Conservation (phyloP, 2,329 filamentous ascomycete species). For the Colletotrichum lentis region DNA sequence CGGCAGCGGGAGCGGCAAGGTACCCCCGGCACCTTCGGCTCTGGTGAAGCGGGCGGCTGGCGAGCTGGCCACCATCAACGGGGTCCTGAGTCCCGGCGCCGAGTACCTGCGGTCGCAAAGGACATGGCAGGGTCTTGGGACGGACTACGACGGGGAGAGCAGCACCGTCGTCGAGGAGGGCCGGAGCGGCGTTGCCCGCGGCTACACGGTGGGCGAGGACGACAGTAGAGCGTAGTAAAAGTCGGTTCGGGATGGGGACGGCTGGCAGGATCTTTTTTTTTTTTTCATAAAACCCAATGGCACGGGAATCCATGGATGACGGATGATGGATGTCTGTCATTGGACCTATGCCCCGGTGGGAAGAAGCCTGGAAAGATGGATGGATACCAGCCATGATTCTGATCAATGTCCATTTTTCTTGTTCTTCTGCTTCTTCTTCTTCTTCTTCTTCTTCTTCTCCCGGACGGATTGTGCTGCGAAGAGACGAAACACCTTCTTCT, state of each 20-base stretch:
- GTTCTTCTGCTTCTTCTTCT: too few relatives aligned
- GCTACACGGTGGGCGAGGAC: slow-evolving; percentile 79
- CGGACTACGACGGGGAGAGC: slow-evolving; percentile 74
- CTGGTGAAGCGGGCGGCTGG: slow-evolving; percentile 69
- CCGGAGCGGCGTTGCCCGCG: slow-evolving; percentile 84
- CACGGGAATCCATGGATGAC: not conserved
- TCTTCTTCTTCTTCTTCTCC: too few relatives aligned
- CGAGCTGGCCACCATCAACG: slow-evolving; percentile 82
- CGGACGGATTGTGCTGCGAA: too few relatives aligned
- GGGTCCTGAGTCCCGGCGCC: slow-evolving; percentile 88
- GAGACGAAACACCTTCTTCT: too few relatives aligned
- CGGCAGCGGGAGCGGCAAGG: slow-evolving; percentile 41
- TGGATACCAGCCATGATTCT: too few relatives aligned
- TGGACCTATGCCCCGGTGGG: too few relatives aligned
- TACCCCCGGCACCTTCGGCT: slow-evolving; percentile 46
- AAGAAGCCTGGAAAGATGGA: too few relatives aligned
- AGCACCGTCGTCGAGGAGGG: slow-evolving; percentile 81
- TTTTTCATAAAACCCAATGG: not conserved
- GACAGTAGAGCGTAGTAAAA: slow-evolving; percentile 27
- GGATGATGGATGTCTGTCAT: too few relatives aligned
- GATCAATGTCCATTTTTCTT: too few relatives aligned
- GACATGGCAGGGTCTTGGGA: slow-evolving; percentile 92
- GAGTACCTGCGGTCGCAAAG: slow-evolving; percentile 83
- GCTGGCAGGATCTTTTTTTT: too few relatives aligned
- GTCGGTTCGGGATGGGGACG: not conserved